Conservation (phyloP, 2,329 filamentous ascomycete genomes). For the Apiospora arundinis region DNA sequence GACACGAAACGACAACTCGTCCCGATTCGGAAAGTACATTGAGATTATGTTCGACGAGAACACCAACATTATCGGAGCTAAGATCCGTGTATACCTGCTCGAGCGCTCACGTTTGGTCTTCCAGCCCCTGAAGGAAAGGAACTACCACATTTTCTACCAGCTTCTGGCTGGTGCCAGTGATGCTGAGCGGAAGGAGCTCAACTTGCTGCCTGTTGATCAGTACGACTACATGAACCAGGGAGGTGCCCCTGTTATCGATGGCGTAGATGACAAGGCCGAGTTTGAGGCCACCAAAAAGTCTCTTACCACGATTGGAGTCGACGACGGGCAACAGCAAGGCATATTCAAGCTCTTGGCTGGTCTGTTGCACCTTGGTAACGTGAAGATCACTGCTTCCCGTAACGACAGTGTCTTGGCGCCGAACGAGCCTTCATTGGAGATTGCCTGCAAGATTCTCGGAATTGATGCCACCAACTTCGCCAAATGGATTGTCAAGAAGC, state of each 20-base stretch:
- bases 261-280: constrained; percentile 94
- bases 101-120: constrained; percentile 96
- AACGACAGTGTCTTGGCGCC: constrained; percentile 85
- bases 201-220: constrained; percentile 81
- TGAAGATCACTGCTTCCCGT: constrained; percentile 91
- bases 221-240: constrained; percentile 98
- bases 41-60: constrained; percentile 98
- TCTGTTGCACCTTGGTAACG: constrained; percentile 91
- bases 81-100: constrained; percentile 93
- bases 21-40: constrained; percentile 98
- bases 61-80: constrained; percentile 96
- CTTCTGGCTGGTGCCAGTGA: constrained; percentile 91
- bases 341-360: constrained; percentile 93
- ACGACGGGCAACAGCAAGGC: constrained; percentile 73
- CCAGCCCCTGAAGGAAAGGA: constrained; percentile 95
- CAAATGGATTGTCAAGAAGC: constrained; percentile 99
- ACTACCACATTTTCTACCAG: constrained; percentile 99
- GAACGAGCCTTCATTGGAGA: constrained; percentile 80
- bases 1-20: constrained; percentile 99
- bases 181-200: constrained; percentile 78
- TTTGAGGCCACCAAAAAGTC: constrained; percentile 89
- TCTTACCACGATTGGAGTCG: constrained; percentile 85
- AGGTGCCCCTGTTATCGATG: constrained; percentile 87
- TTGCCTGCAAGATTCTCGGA: constrained; percentile 84
- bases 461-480: constrained; percentile 87